A percentile compares a stretch with the other conserved stretches of the same genome.
These are phyloP conservation scores for Trichoderma afroharzianum DNA, from an alignment of 2,329 filamentous ascomycete genomes.

Conservation along the genomic window DNA sequence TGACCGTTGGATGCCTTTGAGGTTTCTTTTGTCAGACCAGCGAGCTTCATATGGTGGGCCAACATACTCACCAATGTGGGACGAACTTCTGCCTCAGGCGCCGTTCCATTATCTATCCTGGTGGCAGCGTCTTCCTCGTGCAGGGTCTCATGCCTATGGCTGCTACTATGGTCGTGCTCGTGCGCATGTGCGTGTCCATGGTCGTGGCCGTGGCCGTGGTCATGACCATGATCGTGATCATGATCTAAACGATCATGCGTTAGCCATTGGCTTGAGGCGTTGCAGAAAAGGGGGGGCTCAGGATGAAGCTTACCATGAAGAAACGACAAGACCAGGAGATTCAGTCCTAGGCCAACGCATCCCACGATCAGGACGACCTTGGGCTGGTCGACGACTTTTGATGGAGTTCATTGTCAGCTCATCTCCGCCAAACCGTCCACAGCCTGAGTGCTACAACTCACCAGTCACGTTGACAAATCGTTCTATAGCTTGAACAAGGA, in stretches of 20 bases:
- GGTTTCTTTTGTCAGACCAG: background rate
- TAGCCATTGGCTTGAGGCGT: background rate
- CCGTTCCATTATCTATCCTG: slow-evolving; percentile 8
- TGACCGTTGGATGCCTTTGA: slow-evolving; percentile 32
- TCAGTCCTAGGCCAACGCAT: slow-evolving; percentile 61
- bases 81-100: slow-evolving; percentile 19
- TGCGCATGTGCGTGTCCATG: slow-evolving; percentile 37
- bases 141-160: background rate
- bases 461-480: slow-evolving; percentile 58
- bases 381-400: slow-evolving; percentile 59
- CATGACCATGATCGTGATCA: background rate
- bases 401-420: slow-evolving; percentile 20
- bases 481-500: slow-evolving; percentile 70
- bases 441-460: slow-evolving; percentile 30
- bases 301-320: slow-evolving; percentile 52
- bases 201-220: slow-evolving; percentile 26
- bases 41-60: background rate
- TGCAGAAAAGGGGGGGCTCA: slow-evolving; percentile 24
- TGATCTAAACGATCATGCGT: background rate
- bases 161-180: slow-evolving; percentile 21
- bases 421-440: background rate
- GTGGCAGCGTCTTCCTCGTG: slow-evolving; percentile 16
- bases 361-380: slow-evolving; percentile 67
- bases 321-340: slow-evolving; percentile 62
- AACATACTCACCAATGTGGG: slow-evolving; percentile 20